Conservation (phyloP, 1,284 basidiomycete genomes). For the Phylloboletellus chloephorus region DNA sequence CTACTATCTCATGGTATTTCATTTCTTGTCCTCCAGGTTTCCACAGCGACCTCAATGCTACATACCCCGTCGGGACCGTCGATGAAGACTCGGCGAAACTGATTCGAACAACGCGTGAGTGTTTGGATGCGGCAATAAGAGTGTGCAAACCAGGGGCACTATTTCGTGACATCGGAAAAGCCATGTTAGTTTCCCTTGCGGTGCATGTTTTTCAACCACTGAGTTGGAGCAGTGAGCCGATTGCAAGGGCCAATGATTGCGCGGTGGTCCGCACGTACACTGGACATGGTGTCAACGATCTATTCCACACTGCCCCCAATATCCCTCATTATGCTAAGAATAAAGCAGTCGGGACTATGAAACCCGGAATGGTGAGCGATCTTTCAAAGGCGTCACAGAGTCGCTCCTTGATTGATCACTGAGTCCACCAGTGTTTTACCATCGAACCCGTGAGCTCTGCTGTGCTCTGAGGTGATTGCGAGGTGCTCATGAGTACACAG, state of each 20-base stretch:
- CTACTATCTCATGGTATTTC: not conserved
- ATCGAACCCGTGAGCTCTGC: slow-evolving; percentile 66
- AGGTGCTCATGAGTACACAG: slow-evolving; percentile 34
- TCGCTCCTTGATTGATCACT: slow-evolving; percentile 7
- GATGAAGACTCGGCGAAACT: slow-evolving; percentile 79
- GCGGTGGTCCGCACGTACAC: slow-evolving; percentile 85
- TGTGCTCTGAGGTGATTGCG: not conserved
- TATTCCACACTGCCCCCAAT: slow-evolving; percentile 75
- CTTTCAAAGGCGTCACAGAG: not conserved
- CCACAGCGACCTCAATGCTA: slow-evolving; percentile 89
- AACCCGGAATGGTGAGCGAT: slow-evolving; percentile 67
- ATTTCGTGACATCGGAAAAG: slow-evolving; percentile 79
- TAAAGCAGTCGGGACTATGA: slow-evolving; percentile 79
- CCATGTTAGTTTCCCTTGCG: slow-evolving; percentile 52
- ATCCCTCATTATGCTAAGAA: slow-evolving; percentile 86
- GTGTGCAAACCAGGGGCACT: slow-evolving; percentile 87
- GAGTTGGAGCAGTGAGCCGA: slow-evolving; percentile 58
- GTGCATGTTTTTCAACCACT: slow-evolving; percentile 7
- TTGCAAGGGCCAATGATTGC: slow-evolving; percentile 76
- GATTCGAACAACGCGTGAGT: slow-evolving; percentile 74
- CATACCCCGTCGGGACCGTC: slow-evolving; percentile 83
- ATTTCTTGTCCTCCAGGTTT: slow-evolving; percentile 49
- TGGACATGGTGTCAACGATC: slow-evolving; percentile 85
- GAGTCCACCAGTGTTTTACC: slow-evolving; percentile 50
- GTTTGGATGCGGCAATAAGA: slow-evolving; percentile 83